Evolutionary conservation across 306 rosid genomes (phyloP), one percentile per base, ranked within the genome.

Genomic region (Fragaria vesca): DNA sequence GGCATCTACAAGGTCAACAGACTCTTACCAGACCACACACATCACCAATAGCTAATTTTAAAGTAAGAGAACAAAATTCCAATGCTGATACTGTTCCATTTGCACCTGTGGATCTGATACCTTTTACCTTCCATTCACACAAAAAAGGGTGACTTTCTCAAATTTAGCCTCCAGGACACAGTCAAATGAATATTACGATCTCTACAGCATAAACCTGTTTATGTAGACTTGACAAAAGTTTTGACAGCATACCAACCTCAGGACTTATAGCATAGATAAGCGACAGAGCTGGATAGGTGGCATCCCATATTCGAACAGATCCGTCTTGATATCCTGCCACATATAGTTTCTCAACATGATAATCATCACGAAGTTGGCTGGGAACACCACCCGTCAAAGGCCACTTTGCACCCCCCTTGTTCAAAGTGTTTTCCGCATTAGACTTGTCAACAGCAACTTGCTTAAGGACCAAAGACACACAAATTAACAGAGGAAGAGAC

Each of bases 301-400:
- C 96, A 86, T 94, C 96, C 97, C 96, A 94, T 80, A 91, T 69
- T 84, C 85, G 79, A 85, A 90, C 78, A 76, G 97, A 94, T 77
- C 97, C 98, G 85, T 94, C 96, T 84, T 74, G 88, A 82, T 94
- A 91, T 84, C 98, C 98, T 70, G 96, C 89, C 74, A 91, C 80
- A 77, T 89, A 94, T 66, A 94, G 66, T 81, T 78, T 87, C 85
- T 89, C 86, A 36, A 83, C 87, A 71, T 79, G 88, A 83, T 80
- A 90, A 78, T 74, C 36, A 68, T 78, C 75, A 72, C 34, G 66
- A 80, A 76, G 34, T 70, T 81, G 88, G 79, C 86, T 81, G 76
- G 91, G 93, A 81, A 91, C 83, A 55, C 98, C 97, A 80, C 98
- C 97, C 24, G 89, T 87, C 89, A 89, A 85, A 73, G 97, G 94